Base-by-base conservation (phyloP, 1,139 yeast species). In the Blastobotrys elegans region DNA sequence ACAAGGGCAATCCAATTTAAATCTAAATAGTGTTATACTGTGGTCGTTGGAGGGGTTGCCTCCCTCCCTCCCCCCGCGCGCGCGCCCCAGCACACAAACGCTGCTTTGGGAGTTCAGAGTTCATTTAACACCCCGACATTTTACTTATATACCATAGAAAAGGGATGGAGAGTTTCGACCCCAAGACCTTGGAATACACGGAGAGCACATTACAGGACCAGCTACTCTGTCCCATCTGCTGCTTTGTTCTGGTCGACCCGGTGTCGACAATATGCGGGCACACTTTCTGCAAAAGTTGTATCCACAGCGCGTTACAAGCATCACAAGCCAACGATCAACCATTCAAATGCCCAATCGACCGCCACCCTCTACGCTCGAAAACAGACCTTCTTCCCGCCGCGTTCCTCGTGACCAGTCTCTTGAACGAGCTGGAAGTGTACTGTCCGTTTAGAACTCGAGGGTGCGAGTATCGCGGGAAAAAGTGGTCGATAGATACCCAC, bases 321-420 rank as follows among this genome's bases (percentile, higher is more conserved):
- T 49, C 52, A 3, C 35, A 26, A 6, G 35, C 52, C 3, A 47
- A 48, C 2, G 46, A 46, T n/a, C 50, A 47, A 43, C 47, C 56
- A 17, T 57, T 57, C 31, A 67, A 70, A 43, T 82, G 89, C 61
- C 88, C 89, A 0, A 68, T 82, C 27, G 89, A 82, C 64, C 66
- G 89, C 43, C 77, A 77, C 1, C 74, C 76, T 62, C 69, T 52
- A 53, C 60, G 50, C 8, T 48, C 48, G 21, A 47, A 46, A 16
- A 71, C 73, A 48, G 81, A 77, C 52, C 62, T 82, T 24, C 74
- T 70, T 48, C 83, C 85, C 3, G 76, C 88, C 0, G 86, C 89
- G 0, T 72, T 80, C 16, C 64, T 82, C 14, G 69, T 83, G 10
- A 64, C 76, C n/a, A 80, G 81, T 55, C 68, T 82, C 56, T 71